Percentiles rank a stretch among this genome's conserved stretches.
These are phyloP conservation scores for Saccharata proteae DNA, from an alignment of 2,329 filamentous ascomycete genomes.

Conservation along the genomic window DNA sequence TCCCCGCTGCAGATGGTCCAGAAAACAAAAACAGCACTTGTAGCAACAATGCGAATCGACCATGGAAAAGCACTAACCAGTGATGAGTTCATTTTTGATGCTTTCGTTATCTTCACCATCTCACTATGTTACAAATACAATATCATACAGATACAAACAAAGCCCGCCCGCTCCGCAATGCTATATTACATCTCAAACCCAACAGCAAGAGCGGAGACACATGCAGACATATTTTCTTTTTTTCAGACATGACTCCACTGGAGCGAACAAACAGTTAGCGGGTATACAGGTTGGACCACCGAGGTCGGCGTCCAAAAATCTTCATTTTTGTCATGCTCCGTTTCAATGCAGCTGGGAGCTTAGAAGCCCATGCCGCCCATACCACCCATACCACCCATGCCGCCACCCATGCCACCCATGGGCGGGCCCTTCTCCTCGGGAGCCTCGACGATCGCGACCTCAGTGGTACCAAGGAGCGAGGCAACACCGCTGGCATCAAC, in stretches of 20 bases:
- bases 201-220: constrained; percentile 11
- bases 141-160: constrained; percentile 16
- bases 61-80: too few relatives aligned
- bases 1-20: too few relatives aligned
- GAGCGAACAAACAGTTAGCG: constrained; percentile 5
- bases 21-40: too few relatives aligned
- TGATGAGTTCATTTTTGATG: too few relatives aligned
- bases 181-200: constrained; percentile 11
- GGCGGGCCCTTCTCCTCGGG: constrained; percentile 67
- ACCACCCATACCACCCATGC: constrained; percentile 50
- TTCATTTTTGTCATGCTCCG: constrained; percentile 1
- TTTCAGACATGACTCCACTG: too few relatives aligned
- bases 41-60: too few relatives aligned
- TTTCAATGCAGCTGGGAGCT: constrained; percentile 13
- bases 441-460: constrained; percentile 95
- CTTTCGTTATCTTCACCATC: not conserved
- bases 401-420: constrained; percentile 34
- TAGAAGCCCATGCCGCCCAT: constrained; percentile 60
- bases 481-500: constrained; percentile 93
- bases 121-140: constrained; percentile 5
- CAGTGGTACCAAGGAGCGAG: constrained; percentile 91
- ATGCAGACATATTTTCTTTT: too few relatives aligned
- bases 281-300: constrained; percentile 7
- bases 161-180: constrained; percentile 25
- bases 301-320: not conserved